Evolutionary conservation across 1,139 yeast species (phyloP).

Genomic region (Suhomyces ambrosiae): DNA sequence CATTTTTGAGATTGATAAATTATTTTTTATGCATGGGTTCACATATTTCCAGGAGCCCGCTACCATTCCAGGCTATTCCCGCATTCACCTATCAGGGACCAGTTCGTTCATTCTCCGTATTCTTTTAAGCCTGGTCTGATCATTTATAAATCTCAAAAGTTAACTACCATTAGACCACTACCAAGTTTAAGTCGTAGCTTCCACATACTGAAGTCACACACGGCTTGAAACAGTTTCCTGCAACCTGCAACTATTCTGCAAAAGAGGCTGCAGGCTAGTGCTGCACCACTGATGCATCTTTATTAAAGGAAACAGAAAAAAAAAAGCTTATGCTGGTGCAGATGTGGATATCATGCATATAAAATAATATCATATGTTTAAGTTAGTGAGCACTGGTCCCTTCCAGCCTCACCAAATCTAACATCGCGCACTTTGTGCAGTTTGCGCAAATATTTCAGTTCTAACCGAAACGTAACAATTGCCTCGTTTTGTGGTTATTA

Average conservation of each 20-base stretch:
- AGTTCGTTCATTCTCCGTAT: too few relatives aligned
- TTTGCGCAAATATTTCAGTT: constrained; percentile 11
- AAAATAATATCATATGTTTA: not conserved
- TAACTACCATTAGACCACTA: too few relatives aligned
- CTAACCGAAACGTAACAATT: constrained; percentile 12
- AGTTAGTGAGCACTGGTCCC: constrained; percentile 1
- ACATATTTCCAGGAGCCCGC: constrained; percentile 9
- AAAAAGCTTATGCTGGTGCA: constrained; percentile 5
- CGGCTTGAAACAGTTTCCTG: constrained; percentile 10
- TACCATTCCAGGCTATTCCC: not conserved
- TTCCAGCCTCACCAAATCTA: constrained; percentile 8
- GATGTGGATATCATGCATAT: constrained; percentile 3
- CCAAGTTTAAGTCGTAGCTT: too few relatives aligned
- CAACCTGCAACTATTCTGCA: constrained; percentile 2
- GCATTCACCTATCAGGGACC: too few relatives aligned
- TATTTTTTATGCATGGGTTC: constrained; percentile 9
- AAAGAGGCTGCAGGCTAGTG: too few relatives aligned
- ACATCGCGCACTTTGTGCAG: constrained; percentile 8
- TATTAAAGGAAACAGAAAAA: not conserved
- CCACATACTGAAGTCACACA: constrained; percentile 7
- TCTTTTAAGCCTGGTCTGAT: too few relatives aligned
- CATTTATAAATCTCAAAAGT: too few relatives aligned
- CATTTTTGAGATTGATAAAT: constrained; percentile 9
- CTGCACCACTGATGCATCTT: too few relatives aligned
- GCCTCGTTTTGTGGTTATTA: constrained; percentile 5